phyloP scores from a whole-genome alignment of 257 asterid species.

The Cinchona pubescens region DNA sequence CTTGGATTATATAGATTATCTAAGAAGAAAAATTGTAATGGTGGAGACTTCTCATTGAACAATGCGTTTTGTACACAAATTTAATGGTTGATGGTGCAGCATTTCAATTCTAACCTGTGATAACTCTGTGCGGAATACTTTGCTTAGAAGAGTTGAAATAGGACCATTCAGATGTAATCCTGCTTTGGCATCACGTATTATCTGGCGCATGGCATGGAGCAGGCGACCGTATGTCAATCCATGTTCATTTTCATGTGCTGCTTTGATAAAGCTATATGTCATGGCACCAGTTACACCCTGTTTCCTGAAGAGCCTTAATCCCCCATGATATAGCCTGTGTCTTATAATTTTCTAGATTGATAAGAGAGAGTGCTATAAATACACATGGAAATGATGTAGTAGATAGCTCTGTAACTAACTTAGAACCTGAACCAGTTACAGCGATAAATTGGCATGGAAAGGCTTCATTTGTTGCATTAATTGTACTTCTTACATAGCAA shows the following conservation, averaged over 20 bases:
- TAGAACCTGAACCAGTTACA: too few species aligned
- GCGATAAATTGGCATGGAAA: too few species aligned
- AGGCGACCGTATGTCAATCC: conserved; percentile 53
- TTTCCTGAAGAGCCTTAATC: conserved; percentile 56
- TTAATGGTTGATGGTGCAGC: neutral
- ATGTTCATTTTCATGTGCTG: conserved; percentile 44
- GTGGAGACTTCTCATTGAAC: too few species aligned
- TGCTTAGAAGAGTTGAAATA: neutral
- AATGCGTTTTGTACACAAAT: neutral
- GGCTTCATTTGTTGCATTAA: too few species aligned
- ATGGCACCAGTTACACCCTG: conserved; percentile 52
- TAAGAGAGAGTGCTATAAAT: too few species aligned
- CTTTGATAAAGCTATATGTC: conserved; percentile 62
- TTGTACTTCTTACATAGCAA: too few species aligned
- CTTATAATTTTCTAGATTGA: too few species aligned
- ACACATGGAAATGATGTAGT: too few species aligned
- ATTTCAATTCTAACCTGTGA: neutral
- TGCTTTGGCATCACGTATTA: conserved; percentile 28
- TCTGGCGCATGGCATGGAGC: conserved; percentile 40
- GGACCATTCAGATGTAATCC: conserved; percentile 24
- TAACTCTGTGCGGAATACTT: neutral
- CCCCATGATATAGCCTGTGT: too few species aligned
- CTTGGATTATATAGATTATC: too few species aligned
- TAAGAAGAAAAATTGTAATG: too few species aligned
- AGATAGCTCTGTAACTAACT: too few species aligned